Conservation (phyloP, 129 eudicot genomes). For the Helianthus tuberosus region DNA sequence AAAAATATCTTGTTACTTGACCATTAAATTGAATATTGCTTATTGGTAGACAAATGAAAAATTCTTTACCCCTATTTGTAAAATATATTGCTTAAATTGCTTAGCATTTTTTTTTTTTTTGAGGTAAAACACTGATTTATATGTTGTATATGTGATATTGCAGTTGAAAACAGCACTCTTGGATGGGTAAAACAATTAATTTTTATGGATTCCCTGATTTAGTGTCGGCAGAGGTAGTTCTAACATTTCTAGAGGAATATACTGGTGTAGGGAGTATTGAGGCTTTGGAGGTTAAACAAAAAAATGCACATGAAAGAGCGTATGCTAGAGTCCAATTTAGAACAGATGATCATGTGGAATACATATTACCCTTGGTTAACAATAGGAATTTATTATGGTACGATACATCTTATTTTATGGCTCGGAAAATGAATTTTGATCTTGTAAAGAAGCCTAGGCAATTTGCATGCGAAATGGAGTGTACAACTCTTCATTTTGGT, state of each 20-base stretch:
- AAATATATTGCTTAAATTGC: no score
- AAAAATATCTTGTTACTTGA: not conserved
- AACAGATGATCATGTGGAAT: constrained; percentile 33
- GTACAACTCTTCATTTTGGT: constrained; percentile 56
- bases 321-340: constrained; percentile 71
- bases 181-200: constrained; percentile 83
- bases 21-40: not conserved
- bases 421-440: constrained; percentile 43
- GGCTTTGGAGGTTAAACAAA: constrained; percentile 62
- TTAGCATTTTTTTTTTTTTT: not conserved
- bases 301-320: constrained; percentile 44
- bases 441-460: constrained; percentile 50
- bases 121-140: not conserved
- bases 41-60: no score
- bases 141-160: constrained; percentile 19
- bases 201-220: constrained; percentile 58
- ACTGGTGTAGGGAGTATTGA: constrained; percentile 64
- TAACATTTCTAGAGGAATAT: constrained; percentile 38
- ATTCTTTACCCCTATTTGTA: not conserved
- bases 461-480: constrained; percentile 42
- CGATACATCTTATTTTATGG: constrained; percentile 52
- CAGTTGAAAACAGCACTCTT: constrained; percentile 28
- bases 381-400: constrained; percentile 36
- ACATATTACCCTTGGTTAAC: constrained; percentile 35
- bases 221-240: constrained; percentile 49